phyloP scores from a whole-genome alignment of 1,284 basidiomycete species.

The Trichosporon sp. region DNA sequence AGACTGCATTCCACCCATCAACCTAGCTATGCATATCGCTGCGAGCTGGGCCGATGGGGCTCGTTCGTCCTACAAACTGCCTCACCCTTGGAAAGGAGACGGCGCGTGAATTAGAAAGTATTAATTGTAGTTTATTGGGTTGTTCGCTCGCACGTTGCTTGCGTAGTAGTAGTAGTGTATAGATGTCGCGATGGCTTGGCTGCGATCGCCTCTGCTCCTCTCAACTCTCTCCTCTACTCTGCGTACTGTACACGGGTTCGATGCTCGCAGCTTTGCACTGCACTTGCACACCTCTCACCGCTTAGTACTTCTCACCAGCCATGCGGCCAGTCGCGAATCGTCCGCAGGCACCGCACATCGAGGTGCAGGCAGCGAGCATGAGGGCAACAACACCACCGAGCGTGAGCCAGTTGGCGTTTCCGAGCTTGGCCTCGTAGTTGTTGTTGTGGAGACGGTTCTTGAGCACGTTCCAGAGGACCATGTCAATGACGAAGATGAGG shows the following conservation, averaged over 20 bases:
- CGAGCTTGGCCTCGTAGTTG: constrained; percentile 46
- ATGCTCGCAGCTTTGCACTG: background rate
- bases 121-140: background rate
- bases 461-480: constrained; percentile 69
- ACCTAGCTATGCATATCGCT: background rate
- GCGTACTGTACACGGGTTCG: no score
- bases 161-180: background rate
- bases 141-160: no score
- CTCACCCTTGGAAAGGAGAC: background rate
- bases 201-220: background rate
- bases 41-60: background rate
- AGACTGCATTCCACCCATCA: background rate
- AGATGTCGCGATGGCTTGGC: background rate
- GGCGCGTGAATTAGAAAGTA: background rate
- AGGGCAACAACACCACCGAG: constrained; percentile 65
- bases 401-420: constrained; percentile 56
- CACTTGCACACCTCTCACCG: background rate
- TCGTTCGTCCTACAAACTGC: background rate
- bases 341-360: constrained; percentile 63
- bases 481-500: constrained; percentile 66
- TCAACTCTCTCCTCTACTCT: no score
- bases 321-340: constrained; percentile 50
- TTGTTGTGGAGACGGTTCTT: constrained; percentile 57
- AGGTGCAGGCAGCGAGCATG: constrained; percentile 60
- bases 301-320: constrained; percentile 41